phyloP scores from a whole-genome alignment of 495 filamentous ascomycete species.

The Xylaria longipes region DNA sequence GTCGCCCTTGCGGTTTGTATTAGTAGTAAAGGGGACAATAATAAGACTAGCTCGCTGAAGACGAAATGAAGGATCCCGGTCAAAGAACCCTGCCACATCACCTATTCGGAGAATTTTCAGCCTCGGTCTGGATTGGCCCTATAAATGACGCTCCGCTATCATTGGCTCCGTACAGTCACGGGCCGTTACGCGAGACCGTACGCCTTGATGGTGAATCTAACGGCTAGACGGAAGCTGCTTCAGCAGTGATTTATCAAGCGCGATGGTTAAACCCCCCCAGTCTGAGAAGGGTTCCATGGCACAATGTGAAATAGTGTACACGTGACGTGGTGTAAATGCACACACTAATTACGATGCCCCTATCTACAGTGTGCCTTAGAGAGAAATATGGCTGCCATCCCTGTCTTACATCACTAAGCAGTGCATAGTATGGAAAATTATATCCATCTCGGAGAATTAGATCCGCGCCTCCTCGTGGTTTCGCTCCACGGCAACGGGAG shows the following conservation, averaged over 20 bases:
- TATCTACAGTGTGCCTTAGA: background rate
- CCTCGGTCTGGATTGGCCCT: slow-evolving; percentile 10
- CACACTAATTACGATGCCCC: background rate
- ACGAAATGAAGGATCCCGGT: slow-evolving; percentile 15
- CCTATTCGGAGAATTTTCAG: slow-evolving; percentile 26
- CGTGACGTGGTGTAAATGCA: slow-evolving; percentile 14
- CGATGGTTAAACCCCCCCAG: background rate
- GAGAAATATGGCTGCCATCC: background rate
- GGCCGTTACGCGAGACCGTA: slow-evolving; percentile 4
- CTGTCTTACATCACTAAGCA: background rate
- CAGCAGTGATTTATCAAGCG: slow-evolving; percentile 16
- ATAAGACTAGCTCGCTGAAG: background rate
- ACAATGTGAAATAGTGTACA: slow-evolving; percentile 13
- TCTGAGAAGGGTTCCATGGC: slow-evolving; percentile 2
- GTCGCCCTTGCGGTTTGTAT: background rate
- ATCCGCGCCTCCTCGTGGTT: slow-evolving; percentile 3
- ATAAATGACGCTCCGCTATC: slow-evolving; percentile 6
- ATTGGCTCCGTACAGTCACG: slow-evolving; percentile 19
- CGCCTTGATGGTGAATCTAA: slow-evolving; percentile 2
- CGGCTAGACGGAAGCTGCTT: slow-evolving; percentile 7
- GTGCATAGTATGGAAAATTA: background rate
- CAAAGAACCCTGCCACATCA: slow-evolving; percentile 21
- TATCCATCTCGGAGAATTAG: background rate
- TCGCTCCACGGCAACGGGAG: background rate
- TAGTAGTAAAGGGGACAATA: slow-evolving; percentile 4